These are phyloP conservation scores for Pleurotus platypus DNA, from an alignment of 768 basidiomycete genomes.

Conservation along the genomic window DNA sequence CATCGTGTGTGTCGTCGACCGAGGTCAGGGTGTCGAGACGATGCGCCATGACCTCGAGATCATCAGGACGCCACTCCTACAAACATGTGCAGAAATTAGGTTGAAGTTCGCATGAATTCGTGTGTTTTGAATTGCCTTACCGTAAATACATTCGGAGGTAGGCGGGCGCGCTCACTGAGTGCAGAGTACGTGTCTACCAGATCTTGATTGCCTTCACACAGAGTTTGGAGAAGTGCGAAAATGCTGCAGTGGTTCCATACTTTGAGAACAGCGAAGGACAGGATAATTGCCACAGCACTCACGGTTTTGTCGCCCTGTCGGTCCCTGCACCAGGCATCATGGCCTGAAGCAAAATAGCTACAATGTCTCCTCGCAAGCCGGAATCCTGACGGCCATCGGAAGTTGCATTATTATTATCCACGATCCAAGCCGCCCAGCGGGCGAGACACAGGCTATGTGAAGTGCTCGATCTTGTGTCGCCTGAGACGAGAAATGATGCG, in stretches of 20 bases:
- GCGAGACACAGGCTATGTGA: conserved; percentile 60
- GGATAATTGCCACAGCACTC: conserved; percentile 8
- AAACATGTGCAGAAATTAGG: background rate
- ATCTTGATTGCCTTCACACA: conserved; percentile 33
- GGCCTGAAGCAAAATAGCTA: conserved; percentile 42
- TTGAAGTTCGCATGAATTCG: no score
- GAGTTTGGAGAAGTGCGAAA: conserved; percentile 33
- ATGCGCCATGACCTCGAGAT: conserved; percentile 53
- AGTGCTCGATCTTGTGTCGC: conserved; percentile 21
- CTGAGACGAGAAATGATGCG: conserved; percentile 28
- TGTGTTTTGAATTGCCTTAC: no score
- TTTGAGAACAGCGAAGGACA: background rate
- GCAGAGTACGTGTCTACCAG: conserved; percentile 25
- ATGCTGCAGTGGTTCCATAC: conserved; percentile 11
- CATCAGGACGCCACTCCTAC: conserved; percentile 48
- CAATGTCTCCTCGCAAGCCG: conserved; percentile 42
- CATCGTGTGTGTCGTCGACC: conserved; percentile 9
- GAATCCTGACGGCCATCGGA: conserved; percentile 23
- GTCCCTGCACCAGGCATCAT: conserved; percentile 35
- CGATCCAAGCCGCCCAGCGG: conserved; percentile 67
- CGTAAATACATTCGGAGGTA: no score
- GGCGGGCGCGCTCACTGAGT: conserved; percentile 7
- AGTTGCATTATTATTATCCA: conserved; percentile 26
- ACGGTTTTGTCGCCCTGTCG: conserved; percentile 29
- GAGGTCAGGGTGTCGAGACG: conserved; percentile 40